Percentiles rank a stretch among this genome's conserved stretches.
Evolutionary conservation across 2,329 filamentous ascomycete species (phyloP).

Genomic region (Monosporascus sp.): DNA sequence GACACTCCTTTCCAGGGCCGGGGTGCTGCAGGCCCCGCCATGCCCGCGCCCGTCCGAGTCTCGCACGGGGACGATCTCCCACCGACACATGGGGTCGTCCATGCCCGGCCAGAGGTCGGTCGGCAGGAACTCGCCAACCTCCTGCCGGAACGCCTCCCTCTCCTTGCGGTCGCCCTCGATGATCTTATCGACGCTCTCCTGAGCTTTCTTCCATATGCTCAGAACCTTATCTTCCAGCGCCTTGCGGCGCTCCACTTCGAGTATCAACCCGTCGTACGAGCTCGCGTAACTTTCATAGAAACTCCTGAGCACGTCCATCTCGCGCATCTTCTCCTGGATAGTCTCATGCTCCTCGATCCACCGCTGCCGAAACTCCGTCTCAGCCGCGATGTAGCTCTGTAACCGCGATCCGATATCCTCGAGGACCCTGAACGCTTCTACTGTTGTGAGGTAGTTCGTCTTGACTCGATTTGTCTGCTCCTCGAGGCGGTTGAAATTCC

Average conservation of each 20-base stretch:
- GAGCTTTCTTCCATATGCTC: conserved; percentile 70
- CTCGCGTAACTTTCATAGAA: conserved; percentile 84
- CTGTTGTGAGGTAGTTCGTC: conserved; percentile 50
- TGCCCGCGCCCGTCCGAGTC: conserved; percentile 18
- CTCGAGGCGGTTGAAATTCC: conserved; percentile 57
- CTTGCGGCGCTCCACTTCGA: conserved; percentile 75
- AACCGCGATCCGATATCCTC: conserved; percentile 63
- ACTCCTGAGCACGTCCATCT: conserved; percentile 70
- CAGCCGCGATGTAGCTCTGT: conserved; percentile 57
- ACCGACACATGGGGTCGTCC: conserved; percentile 50
- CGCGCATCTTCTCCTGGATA: conserved; percentile 63
- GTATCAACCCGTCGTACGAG: conserved; percentile 77
- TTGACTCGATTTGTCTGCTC: conserved; percentile 55
- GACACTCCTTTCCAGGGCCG: conserved; percentile 23
- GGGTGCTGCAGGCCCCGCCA: conserved; percentile 18
- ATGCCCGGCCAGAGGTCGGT: conserved; percentile 82
- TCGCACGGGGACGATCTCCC: conserved; percentile 39
- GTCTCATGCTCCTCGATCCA: conserved; percentile 72
- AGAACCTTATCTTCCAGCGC: conserved; percentile 69
- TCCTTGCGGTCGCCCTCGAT: conserved; percentile 67
- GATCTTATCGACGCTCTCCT: conserved; percentile 69
- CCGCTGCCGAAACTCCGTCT: conserved; percentile 55
- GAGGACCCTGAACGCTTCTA: conserved; percentile 59
- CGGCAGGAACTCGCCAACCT: conserved; percentile 82
- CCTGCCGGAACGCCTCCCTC: conserved; percentile 71